Base-by-base conservation (phyloP, 1,139 yeast species). In the Nakaseomyces uthaithaninus region DNA sequence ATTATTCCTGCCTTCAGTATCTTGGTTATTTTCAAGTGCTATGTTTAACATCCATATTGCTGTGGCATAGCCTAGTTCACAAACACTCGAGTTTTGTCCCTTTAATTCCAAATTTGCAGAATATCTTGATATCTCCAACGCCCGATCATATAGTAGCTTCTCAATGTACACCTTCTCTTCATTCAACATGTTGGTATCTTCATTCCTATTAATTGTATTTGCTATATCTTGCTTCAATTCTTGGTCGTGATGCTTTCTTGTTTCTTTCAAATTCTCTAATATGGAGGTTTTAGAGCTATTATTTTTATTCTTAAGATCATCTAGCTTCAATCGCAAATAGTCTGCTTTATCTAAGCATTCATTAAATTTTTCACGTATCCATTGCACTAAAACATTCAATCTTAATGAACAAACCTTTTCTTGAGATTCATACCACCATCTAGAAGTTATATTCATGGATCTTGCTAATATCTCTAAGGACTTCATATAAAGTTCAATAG, bases 41-140 rank as follows among this genome's bases (percentile, higher is more conserved):
- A 95, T 86, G 57, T 86, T 94, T 53, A 91, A 66, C 95, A 91
- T 85, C 96, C 96, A 89, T 43, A 89, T 75, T 0, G 95, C 82
- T 0, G 95, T 84, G 7, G 94, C 85, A 59, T 91, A 91, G 3
- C 91, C 83, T 47, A 83, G 64, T 61, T 87, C 95, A 63, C 96
- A 89, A 7, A 83, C 86, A 37, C 72, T 71, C 42, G 84, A 65
- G 57, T 83, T 89, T 44, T 78, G 85, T 35, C 83, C 81, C 20
- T 76, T 77, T 51, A 86, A 68, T 61, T 91, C 98, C 56, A 80
- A 78, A 40, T 81, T 81, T 0, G 97, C 97, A 0, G 97, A 95
- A 43, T 77, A 77, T 51, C 94, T 74, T 2, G 95, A 83, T 69
- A 89, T 84, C 54, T 91, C 97, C 53, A 89, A 70, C 1, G 97